Base-by-base conservation (phyloP, 345 rosid species). In the Melastoma malabathricum region DNA sequence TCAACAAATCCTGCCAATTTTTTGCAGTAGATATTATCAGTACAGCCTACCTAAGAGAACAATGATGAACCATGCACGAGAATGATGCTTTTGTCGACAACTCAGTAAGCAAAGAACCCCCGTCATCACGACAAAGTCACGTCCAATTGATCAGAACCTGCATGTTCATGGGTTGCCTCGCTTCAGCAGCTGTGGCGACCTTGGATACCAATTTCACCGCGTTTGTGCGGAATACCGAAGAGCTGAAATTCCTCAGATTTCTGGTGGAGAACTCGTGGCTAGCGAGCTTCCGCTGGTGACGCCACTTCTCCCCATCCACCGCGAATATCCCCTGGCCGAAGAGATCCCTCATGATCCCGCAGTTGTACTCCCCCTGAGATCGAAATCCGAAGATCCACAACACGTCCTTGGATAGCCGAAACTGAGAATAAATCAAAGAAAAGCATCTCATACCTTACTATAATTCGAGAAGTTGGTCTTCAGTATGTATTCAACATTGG, bases 381-480 rank as follows among this genome's bases (percentile, higher is more conserved):
- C 43, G 14, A 22, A 49, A 22, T 41, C 16, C 17, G 19, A 25
- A 15, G 13, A 45, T 38, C 16, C 44, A 54, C 14, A 19, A 22
- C 25, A 22, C 25, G 4, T 22, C 4, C 2, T 22, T 22, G 14
- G 5, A 16, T 13, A 52, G 39, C 23, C 14, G 31, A 34, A 8
- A 52, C 23, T 10, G 13, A 17, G 47, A 10, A 23, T 4, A 57
- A 15, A 41, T 18, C 31, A 14, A 18, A 43, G 18, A 25, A 55
- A 15, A 48, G 41, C n/a, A 15, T 48, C n/a, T 18, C 14, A 7
- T 44, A 70, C 79, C 75, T 67, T 70, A 43, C 52, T 52, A 47
- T 74, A 74, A 48, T 70, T 74, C 10, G 73, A 47, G 62, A 74
- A 70, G 59, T 71, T 74, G 46, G 68, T 74, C 58, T 68, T 70